Conservation (phyloP, 768 basidiomycete species). For the Lyophyllum shimeji region DNA sequence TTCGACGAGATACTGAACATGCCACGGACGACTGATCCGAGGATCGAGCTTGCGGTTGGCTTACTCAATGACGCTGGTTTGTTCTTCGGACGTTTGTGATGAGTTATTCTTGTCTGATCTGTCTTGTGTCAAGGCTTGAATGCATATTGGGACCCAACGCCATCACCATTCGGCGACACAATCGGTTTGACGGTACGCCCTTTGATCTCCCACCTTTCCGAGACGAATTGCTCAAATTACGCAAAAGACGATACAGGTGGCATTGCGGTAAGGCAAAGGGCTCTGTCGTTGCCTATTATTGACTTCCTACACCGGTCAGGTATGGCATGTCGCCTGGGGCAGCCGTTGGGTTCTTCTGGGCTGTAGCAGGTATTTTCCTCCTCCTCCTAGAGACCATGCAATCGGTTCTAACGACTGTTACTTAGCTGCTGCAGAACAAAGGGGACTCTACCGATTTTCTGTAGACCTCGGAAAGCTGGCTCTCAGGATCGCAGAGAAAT, state of each 20-base stretch:
- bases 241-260: conserved; percentile 60
- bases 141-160: conserved; percentile 67
- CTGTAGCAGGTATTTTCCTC: conserved; percentile 54
- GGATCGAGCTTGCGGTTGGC: conserved; percentile 61
- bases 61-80: conserved; percentile 69
- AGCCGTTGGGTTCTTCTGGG: conserved; percentile 73
- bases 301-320: conserved; percentile 27
- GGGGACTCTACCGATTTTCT: conserved; percentile 67
- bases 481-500: conserved; percentile 61
- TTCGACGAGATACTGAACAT: conserved; percentile 67
- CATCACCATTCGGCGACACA: conserved; percentile 56
- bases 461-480: conserved; percentile 66
- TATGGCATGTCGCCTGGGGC: conserved; percentile 70
- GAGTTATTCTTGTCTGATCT: not conserved
- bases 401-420: conserved; percentile 1
- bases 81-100: conserved; percentile 6
- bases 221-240: not conserved
- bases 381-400: not conserved
- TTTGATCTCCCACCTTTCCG: not conserved
- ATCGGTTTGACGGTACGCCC: conserved; percentile 63
- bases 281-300: too few relatives aligned
- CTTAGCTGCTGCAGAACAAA: conserved; percentile 56
- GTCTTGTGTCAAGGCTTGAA: conserved; percentile 46
- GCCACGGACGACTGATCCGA: conserved; percentile 58
- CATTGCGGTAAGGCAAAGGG: conserved; percentile 47